phyloP scores from a whole-genome alignment of 2,329 filamentous ascomycete species.

The Claviceps arundinis region DNA sequence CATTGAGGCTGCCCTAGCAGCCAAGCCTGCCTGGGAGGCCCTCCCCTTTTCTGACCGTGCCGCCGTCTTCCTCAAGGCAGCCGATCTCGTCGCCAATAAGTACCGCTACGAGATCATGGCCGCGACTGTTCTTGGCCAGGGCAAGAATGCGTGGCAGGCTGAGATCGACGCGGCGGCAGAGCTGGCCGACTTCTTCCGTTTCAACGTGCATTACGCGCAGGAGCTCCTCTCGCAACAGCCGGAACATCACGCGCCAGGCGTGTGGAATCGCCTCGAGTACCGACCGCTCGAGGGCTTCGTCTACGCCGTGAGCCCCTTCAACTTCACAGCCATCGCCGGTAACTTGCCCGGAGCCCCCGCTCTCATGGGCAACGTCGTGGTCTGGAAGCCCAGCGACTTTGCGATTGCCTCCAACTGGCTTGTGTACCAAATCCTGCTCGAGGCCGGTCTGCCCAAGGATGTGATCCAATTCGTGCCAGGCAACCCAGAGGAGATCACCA shows the following conservation, averaged over 20 bases:
- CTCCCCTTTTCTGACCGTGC: slow-evolving; percentile 84
- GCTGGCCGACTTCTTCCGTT: slow-evolving; percentile 81
- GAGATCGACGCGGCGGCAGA: slow-evolving; percentile 95
- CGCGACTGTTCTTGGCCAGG: slow-evolving; percentile 87
- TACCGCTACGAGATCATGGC: slow-evolving; percentile 97
- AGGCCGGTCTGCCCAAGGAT: slow-evolving; percentile 77
- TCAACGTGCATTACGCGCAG: slow-evolving; percentile 88
- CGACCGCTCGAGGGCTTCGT: slow-evolving; percentile 88
- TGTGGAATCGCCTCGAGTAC: slow-evolving; percentile 90
- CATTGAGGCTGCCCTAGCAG: slow-evolving; percentile 74
- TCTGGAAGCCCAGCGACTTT: slow-evolving; percentile 92
- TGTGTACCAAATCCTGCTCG: slow-evolving; percentile 77
- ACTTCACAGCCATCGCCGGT: slow-evolving; percentile 89
- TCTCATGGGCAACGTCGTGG: slow-evolving; percentile 82
- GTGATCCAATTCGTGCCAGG: slow-evolving; percentile 93
- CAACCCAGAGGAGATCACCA: slow-evolving; percentile 72
- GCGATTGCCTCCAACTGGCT: slow-evolving; percentile 87
- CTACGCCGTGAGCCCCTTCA: slow-evolving; percentile 89
- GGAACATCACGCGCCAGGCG: slow-evolving; percentile 63
- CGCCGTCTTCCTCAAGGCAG: slow-evolving; percentile 89
- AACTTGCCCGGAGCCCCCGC: slow-evolving; percentile 76
- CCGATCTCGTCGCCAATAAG: slow-evolving; percentile 78
- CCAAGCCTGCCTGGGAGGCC: slow-evolving; percentile 73
- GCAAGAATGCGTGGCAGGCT: slow-evolving; percentile 98
- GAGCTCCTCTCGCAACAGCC: slow-evolving; percentile 84